Conservation (phyloP, 345 rosid species). For the Pistacia vera region DNA sequence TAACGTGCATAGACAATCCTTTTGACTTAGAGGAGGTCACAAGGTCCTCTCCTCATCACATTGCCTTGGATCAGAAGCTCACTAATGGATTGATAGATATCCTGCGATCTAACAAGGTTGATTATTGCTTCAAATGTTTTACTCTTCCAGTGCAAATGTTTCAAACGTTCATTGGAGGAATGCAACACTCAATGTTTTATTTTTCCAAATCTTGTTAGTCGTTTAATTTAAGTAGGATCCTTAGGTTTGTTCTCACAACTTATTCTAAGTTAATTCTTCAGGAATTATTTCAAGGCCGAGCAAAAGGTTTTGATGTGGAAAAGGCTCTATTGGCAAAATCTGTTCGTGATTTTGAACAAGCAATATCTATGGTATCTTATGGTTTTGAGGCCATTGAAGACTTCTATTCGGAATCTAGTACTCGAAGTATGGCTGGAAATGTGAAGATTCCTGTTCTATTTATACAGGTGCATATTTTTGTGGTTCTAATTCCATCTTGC, state of each 20-base stretch:
- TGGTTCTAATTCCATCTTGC: constrained; percentile 16
- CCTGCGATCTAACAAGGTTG: constrained; percentile 82
- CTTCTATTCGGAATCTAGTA: constrained; percentile 77
- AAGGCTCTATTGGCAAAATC: constrained; percentile 79
- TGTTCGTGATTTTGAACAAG: constrained; percentile 84
- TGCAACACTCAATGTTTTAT: background rate
- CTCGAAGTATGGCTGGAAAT: constrained; percentile 62
- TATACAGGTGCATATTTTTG: constrained; percentile 64
- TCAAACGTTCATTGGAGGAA: constrained; percentile 1
- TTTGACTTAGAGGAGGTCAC: constrained; percentile 93
- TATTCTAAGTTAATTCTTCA: constrained; percentile 31
- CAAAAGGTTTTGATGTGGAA: constrained; percentile 80
- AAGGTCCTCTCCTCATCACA: constrained; percentile 51
- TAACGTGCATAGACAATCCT: constrained; percentile 85
- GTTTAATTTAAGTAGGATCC: background rate
- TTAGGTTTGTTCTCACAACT: constrained; percentile 1
- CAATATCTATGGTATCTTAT: constrained; percentile 84
- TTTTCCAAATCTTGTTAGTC: constrained; percentile 8
- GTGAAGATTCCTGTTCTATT: constrained; percentile 92
- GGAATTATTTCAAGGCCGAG: constrained; percentile 89
- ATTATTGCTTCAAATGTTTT: constrained; percentile 14
- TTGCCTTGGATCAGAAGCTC: constrained; percentile 60
- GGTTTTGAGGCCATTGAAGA: constrained; percentile 80
- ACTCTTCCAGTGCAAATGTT: constrained; percentile 5
- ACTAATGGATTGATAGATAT: constrained; percentile 75